A percentile compares a stretch with the other conserved stretches of the same genome.
These are phyloP conservation scores for Neurospora sp. DNA, from an alignment of 495 filamentous ascomycete species.

Conservation along the genomic window DNA sequence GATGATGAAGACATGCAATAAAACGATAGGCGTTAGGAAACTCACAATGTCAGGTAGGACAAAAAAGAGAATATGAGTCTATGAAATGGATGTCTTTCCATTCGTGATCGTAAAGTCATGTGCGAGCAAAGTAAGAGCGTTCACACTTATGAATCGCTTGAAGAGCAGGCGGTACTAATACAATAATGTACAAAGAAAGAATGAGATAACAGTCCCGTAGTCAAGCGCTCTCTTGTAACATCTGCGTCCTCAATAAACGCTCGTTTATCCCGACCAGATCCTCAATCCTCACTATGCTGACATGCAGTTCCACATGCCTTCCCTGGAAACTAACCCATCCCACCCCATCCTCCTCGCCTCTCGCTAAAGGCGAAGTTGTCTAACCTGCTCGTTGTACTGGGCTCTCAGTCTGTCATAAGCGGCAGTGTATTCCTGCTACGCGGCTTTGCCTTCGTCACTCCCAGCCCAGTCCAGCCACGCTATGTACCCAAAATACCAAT, in stretches of 20 bases:
- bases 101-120: neutral
- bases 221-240: neutral
- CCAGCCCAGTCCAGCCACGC: neutral
- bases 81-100: neutral
- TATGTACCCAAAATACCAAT: too few relatives aligned
- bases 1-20: too few relatives aligned
- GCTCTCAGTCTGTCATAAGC: neutral
- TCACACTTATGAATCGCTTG: neutral
- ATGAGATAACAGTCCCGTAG: too few relatives aligned
- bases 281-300: neutral
- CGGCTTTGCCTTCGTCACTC: neutral
- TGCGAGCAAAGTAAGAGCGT: neutral
- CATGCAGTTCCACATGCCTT: neutral
- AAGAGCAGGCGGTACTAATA: neutral
- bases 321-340: neutral
- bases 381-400: neutral
- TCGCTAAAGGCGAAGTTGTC: neutral
- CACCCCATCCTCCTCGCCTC: neutral
- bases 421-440: neutral
- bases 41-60: too few relatives aligned
- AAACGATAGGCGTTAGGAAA: too few relatives aligned
- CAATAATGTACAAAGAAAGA: too few relatives aligned
- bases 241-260: neutral
- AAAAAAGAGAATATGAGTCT: too few relatives aligned
- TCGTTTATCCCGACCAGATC: neutral